Evolutionary conservation across 2,329 filamentous ascomycete genomes (phyloP), one percentile per base, ranked within the genome.

Genomic region (Fusarium bulbicola): DNA sequence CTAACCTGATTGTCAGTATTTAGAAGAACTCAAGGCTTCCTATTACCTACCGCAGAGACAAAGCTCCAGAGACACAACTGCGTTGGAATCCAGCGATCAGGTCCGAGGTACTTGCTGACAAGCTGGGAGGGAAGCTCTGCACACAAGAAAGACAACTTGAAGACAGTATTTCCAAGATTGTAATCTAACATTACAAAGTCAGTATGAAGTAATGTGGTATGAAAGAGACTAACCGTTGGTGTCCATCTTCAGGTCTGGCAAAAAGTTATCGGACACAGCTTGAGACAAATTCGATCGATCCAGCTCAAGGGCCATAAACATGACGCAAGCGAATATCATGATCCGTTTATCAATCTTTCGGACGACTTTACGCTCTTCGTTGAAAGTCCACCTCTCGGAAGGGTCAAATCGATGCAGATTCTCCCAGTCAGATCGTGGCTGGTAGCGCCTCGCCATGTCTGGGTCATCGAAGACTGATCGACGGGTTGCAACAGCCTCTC

Each of bases 341-440:
- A 87, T 86, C 16, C 82, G 74, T 10, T 47, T 45, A 39, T 63
- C 63, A 30, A 67, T 68, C 34, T 68, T 68, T 32, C 43, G 42
- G 5, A 50, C n/a, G 2, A 63, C 82, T 4, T 54, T 40, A 2
- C 50, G 50, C 6, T 54, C 34, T 8, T 54, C 50, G 14, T 28
- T 54, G 20, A 82, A 85, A 0, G 82, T 83, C 84, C 84, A 85
- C 46, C 84, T 74, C 2, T 82, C 81, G 1, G 81, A 73, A 0
- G 85, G 85, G 61, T 88, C 85, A n/a, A 66, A 88, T 1, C 85
- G 82, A 73, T 87, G 84, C 3, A 78, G 52, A 34, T 85, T 85
- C 54, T 85, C 83, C 81, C 82, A 81, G 37, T 79, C 75, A n/a
- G 76, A 72, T 6, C 68, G 70, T 4, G 77, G 78, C 42, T 77